phyloP scores from a whole-genome alignment of 306 rosid species.

The Sophora flavescens region DNA sequence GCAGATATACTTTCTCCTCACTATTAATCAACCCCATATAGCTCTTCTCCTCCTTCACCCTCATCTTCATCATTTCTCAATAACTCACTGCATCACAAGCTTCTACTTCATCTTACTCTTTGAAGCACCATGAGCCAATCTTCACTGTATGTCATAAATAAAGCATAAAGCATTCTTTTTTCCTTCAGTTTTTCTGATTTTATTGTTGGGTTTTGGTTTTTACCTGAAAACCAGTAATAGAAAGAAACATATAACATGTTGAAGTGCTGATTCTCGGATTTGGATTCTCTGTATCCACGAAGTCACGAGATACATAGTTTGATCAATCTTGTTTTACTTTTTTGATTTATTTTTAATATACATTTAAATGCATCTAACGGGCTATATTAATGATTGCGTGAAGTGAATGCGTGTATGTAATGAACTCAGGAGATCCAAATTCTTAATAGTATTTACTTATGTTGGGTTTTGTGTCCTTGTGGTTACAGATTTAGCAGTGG shows the following conservation, averaged over 20 bases:
- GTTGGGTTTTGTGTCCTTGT: constrained; percentile 10
- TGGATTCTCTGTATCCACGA: no score
- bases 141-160: constrained; percentile 19
- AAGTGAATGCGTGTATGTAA: no score
- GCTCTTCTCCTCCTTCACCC: neutral
- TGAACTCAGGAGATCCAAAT: no score
- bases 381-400: no score
- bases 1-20: neutral
- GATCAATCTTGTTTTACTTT: no score
- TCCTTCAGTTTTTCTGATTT: neutral
- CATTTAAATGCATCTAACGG: no score
- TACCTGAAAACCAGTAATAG: neutral
- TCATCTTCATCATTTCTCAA: neutral
- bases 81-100: neutral
- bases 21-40: neutral
- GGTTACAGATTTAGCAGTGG: constrained; percentile 69
- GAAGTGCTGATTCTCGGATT: neutral
- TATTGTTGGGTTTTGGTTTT: neutral
- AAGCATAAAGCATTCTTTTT: neutral
- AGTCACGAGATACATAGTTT: no score
- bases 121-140: constrained; percentile 28
- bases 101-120: neutral
- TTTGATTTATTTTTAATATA: no score
- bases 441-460: neutral
- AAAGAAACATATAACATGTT: neutral